phyloP scores from a whole-genome alignment of 768 basidiomycete species.

The Rhizopogon vesiculosus region DNA sequence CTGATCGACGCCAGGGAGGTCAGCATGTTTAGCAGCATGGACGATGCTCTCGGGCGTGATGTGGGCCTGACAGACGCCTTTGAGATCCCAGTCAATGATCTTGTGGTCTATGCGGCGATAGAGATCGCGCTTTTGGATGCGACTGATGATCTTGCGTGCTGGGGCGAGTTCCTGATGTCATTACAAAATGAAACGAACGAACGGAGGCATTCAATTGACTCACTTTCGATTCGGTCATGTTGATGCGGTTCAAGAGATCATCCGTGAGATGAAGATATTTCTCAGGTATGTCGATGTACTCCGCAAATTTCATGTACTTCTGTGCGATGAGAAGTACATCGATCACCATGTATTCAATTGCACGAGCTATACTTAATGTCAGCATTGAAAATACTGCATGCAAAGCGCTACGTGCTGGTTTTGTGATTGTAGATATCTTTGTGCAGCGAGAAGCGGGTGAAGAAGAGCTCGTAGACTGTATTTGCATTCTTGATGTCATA shows the following conservation, averaged over 20 bases:
- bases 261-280: constrained; percentile 67
- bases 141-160: constrained; percentile 56
- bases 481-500: constrained; percentile 82
- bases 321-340: constrained; percentile 74
- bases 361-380: constrained; percentile 44
- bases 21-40: constrained; percentile 30
- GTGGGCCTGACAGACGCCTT: constrained; percentile 15
- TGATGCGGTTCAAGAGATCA: constrained; percentile 56
- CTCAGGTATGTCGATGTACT: constrained; percentile 50
- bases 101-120: constrained; percentile 71
- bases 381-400: not conserved
- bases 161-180: constrained; percentile 47
- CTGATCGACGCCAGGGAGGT: constrained; percentile 18
- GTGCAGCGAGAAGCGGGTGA: constrained; percentile 74
- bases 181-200: no score
- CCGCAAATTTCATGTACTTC: constrained; percentile 54
- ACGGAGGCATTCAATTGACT: not conserved
- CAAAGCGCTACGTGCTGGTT: constrained; percentile 39
- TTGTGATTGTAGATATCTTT: constrained; percentile 84
- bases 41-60: constrained; percentile 42
- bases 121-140: constrained; percentile 58
- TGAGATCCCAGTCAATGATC: constrained; percentile 33
- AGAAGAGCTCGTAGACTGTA: constrained; percentile 68
- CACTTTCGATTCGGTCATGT: constrained; percentile 38
- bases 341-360: constrained; percentile 83